phyloP scores from a whole-genome alignment of 345 rosid genomes.

The Kandelia obovata region DNA sequence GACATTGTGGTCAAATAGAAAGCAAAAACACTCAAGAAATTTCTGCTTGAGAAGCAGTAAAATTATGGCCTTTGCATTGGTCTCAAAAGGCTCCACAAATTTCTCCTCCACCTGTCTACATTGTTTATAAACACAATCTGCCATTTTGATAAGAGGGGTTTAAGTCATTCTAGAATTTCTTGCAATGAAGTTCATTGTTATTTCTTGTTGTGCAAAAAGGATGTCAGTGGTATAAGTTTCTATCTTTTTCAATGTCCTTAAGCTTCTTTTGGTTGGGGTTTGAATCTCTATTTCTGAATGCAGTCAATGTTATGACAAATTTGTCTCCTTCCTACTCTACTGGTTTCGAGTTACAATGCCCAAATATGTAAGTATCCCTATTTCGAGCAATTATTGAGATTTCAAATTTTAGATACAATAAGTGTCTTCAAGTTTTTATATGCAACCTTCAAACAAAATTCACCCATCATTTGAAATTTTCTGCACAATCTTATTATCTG shows the following conservation, averaged over 20 bases:
- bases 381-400: background rate
- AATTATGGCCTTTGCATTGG: too few relatives aligned
- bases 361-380: constrained; percentile 37
- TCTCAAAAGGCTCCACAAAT: too few relatives aligned
- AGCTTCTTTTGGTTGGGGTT: too few relatives aligned
- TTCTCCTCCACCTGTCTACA: too few relatives aligned
- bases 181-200: too few relatives aligned
- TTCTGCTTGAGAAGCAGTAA: too few relatives aligned
- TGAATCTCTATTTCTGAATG: constrained; percentile 17
- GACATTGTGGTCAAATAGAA: too few relatives aligned
- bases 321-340: constrained; percentile 76
- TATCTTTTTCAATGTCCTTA: too few relatives aligned
- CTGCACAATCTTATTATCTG: background rate
- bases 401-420: background rate
- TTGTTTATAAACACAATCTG: too few relatives aligned
- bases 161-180: background rate
- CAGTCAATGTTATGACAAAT: constrained; percentile 71
- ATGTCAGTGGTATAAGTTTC: too few relatives aligned
- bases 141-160: background rate
- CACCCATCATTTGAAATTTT: background rate
- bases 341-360: constrained; percentile 76
- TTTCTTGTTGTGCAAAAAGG: too few relatives aligned
- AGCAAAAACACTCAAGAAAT: too few relatives aligned
- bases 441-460: background rate
- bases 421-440: background rate